A percentile compares a stretch with the other conserved stretches of the same genome.
Evolutionary conservation across 495 filamentous ascomycete species (phyloP).

Genomic region (Podospora fimiseda): DNA sequence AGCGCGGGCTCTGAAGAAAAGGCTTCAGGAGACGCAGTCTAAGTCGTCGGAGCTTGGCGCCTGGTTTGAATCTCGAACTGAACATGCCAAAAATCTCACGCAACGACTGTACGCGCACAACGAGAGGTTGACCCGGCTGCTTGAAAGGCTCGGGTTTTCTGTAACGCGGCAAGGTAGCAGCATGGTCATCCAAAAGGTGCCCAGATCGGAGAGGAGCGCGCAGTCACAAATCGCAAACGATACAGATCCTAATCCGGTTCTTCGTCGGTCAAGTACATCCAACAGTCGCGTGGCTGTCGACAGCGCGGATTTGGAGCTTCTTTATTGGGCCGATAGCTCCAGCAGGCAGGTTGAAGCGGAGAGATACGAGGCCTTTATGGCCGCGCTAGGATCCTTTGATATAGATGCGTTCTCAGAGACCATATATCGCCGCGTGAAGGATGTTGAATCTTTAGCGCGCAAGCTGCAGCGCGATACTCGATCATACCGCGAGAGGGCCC

Average conservation of each 20-base stretch:
- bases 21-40: constrained; percentile 44
- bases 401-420: constrained; percentile 75
- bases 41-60: constrained; percentile 43
- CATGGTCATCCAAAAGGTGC: constrained; percentile 70
- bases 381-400: constrained; percentile 66
- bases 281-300: constrained; percentile 36
- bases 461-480: constrained; percentile 86
- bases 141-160: constrained; percentile 79
- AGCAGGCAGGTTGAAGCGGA: constrained; percentile 58
- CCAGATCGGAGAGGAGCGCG: constrained; percentile 54
- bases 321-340: constrained; percentile 73
- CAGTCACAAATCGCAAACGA: constrained; percentile 40
- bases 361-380: constrained; percentile 65
- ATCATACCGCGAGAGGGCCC: constrained; percentile 80
- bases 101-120: constrained; percentile 72
- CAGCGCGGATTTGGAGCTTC: constrained; percentile 54
- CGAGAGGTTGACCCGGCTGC: constrained; percentile 64
- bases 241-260: constrained; percentile 54
- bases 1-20: constrained; percentile 52
- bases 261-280: constrained; percentile 44
- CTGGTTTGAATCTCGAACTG: constrained; percentile 57
- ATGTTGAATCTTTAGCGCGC: constrained; percentile 79
- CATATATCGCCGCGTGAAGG: constrained; percentile 78
- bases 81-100: constrained; percentile 72
- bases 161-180: constrained; percentile 64